Conservation (phyloP, 768 basidiomycete genomes). For the Lactarius hengduanensis region DNA sequence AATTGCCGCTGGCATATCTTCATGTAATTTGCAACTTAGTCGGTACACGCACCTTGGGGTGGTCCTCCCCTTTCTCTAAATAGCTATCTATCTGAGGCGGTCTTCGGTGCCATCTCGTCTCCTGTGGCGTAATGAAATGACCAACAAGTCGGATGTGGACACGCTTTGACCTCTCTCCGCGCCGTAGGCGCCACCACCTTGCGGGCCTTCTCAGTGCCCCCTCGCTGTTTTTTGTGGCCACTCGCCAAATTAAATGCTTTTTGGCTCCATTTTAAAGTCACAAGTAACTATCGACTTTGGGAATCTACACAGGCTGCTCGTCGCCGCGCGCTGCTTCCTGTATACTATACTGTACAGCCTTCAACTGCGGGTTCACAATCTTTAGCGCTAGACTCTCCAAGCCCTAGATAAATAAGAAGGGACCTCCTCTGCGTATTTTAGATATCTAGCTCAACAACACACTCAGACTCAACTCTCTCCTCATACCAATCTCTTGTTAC, state of each 20-base stretch:
- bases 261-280: neutral
- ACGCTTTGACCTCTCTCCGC: neutral
- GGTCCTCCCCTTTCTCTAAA: too few relatives aligned
- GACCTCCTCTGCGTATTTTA: neutral
- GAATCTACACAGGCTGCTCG: neutral
- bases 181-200: neutral
- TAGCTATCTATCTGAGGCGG: too few relatives aligned
- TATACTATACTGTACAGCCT: neutral
- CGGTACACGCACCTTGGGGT: too few relatives aligned
- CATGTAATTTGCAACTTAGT: too few relatives aligned
- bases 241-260: neutral
- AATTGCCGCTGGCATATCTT: too few relatives aligned
- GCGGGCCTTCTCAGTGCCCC: too few relatives aligned
- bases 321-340: neutral
- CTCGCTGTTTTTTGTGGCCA: neutral
- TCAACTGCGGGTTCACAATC: neutral
- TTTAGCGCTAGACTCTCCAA: neutral
- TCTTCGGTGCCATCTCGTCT: too few relatives aligned
- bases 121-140: too few relatives aligned
- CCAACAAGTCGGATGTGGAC: too few relatives aligned
- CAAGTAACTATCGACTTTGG: neutral
- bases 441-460: neutral
- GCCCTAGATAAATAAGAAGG: neutral
- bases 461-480: neutral
- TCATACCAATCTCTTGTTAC: neutral